A percentile compares a stretch with the other conserved stretches of the same genome.
phyloP scores from a whole-genome alignment of 1,284 basidiomycete species.

The Ganoderma lingzhi region DNA sequence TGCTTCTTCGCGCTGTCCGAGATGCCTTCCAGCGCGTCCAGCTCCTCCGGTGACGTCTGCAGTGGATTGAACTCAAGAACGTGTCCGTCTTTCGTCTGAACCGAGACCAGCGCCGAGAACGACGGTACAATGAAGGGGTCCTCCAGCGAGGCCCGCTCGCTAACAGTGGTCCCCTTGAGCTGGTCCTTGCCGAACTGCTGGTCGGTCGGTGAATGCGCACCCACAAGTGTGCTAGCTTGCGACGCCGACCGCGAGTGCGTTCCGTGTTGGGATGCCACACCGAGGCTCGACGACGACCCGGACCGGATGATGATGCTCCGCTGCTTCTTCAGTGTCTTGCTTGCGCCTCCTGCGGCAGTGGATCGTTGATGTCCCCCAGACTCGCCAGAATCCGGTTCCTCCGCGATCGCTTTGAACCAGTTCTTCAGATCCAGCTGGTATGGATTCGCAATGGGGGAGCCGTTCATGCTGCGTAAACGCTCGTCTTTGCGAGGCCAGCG shows the following conservation, averaged over 20 bases:
- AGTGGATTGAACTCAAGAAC: slow-evolving; percentile 83
- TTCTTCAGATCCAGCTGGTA: slow-evolving; percentile 62
- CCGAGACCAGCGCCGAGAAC: slow-evolving; percentile 55
- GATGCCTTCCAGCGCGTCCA: slow-evolving; percentile 79
- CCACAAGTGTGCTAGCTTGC: slow-evolving; percentile 51
- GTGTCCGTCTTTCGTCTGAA: slow-evolving; percentile 78
- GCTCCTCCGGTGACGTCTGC: slow-evolving; percentile 68
- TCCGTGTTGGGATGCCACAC: slow-evolving; percentile 18
- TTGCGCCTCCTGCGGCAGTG: slow-evolving; percentile 11
- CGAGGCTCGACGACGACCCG: slow-evolving; percentile 49
- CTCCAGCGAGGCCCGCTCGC: slow-evolving; percentile 33
- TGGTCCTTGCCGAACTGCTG: slow-evolving; percentile 51
- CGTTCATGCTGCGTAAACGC: slow-evolving; percentile 78
- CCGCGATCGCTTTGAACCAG: slow-evolving; percentile 42
- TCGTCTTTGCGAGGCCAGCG: slow-evolving; percentile 70
- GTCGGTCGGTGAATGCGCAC: slow-evolving; percentile 48
- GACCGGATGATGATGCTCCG: slow-evolving; percentile 73
- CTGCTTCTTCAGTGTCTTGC: slow-evolving; percentile 52
- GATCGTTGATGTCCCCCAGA: slow-evolving; percentile 14
- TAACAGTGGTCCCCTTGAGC: slow-evolving; percentile 22
- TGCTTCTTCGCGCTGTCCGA: slow-evolving; percentile 83
- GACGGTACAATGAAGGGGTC: slow-evolving; percentile 27
- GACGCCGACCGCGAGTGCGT: slow-evolving; percentile 57
- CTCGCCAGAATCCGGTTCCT: slow-evolving; percentile 26
- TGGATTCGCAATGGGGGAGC: slow-evolving; percentile 79